Base-by-base conservation (phyloP, 306 rosid species). In the Cotoneaster glaucophyllus region DNA sequence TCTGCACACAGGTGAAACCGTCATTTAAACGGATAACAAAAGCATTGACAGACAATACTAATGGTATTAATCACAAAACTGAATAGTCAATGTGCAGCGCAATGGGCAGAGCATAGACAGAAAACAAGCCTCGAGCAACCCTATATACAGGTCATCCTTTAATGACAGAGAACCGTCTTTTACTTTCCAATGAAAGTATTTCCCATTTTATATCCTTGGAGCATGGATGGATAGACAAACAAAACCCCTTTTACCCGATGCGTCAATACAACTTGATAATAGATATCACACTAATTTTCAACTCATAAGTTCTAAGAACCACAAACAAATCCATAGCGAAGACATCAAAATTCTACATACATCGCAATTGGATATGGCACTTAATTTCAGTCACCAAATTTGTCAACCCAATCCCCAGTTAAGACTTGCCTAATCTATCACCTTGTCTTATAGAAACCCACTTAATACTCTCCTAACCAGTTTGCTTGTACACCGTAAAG, bases 1-100 rank as follows among this genome's bases (percentile, higher is more conserved):
- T 71, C 97, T 95, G 84, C 19, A 39, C 28, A 25, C 64, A 79
- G 82, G 48, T 78, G 71, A 61, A 85, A 64, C 10, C 75, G 79
- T 75, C 73, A 76, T 7, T 21, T 21, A 10, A 58, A 6, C 24
- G 37, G 19, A 18, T 26, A 58, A 15, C 18, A 18, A 17, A 22
- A 29, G 21, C 17, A 28, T 39, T 8, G 5, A 37, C 53, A 22
- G 53, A 34, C 13, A 22, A 54, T 37, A 41, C 15, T 5, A 45
- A 44, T 3, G 21, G 37, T 24, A 43, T 67, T 66, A 3, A 44
- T 43, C 26, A 14, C 9, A 13, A 28, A 7, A 73, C 69, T 61
- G 22, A 43, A 61, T 8, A 11, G 32, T 19, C 48, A 32, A 74
- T 43, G 24, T 15, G n/a, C 21, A 58, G 64, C 28, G 11, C 28